Percentiles rank a stretch among this genome's conserved stretches.
These are phyloP conservation scores for Leptoxyphium fumago DNA, from an alignment of 2,329 filamentous ascomycete species.

Conservation along the genomic window DNA sequence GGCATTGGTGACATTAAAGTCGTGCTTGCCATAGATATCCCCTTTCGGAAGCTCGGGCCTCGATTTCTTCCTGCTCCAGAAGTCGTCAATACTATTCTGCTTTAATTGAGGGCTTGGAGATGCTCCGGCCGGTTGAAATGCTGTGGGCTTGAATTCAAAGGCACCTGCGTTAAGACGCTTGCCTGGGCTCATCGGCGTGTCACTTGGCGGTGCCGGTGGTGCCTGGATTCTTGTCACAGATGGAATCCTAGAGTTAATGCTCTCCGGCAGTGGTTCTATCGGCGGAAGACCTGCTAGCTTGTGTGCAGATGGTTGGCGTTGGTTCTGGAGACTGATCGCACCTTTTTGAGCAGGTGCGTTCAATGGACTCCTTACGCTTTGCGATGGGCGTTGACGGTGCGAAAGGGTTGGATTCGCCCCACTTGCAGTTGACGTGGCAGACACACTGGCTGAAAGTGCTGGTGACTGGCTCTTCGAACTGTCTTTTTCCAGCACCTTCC, in stretches of 20 bases:
- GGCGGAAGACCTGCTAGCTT: slow-evolving; percentile 14
- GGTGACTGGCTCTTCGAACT: neutral
- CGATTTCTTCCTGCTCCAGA: slow-evolving; percentile 29
- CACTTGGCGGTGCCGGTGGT: slow-evolving; percentile 7
- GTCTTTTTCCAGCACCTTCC: slow-evolving; percentile 17
- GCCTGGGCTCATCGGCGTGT: slow-evolving; percentile 35
- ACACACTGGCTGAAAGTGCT: neutral
- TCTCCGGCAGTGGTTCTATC: slow-evolving; percentile 43
- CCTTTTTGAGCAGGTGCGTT: neutral
- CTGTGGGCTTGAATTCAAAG: slow-evolving; percentile 68
- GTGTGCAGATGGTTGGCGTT: slow-evolving; percentile 26
- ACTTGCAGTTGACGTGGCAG: neutral
- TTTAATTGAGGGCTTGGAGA: slow-evolving; percentile 49
- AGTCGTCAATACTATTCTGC: slow-evolving; percentile 4
- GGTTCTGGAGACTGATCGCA: slow-evolving; percentile 22
- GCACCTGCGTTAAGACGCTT: slow-evolving; percentile 54
- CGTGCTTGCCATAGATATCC: slow-evolving; percentile 42
- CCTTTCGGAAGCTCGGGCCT: slow-evolving; percentile 11
- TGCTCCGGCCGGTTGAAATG: slow-evolving; percentile 67
- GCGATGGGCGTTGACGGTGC: neutral
- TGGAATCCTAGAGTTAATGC: slow-evolving; percentile 26
- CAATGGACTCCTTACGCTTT: neutral
- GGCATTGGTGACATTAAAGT: slow-evolving; percentile 44
- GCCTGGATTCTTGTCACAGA: neutral
- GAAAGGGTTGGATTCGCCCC: neutral